Evolutionary conservation across 441 rosid species (phyloP).

Genomic region (Kokia cookei): DNA sequence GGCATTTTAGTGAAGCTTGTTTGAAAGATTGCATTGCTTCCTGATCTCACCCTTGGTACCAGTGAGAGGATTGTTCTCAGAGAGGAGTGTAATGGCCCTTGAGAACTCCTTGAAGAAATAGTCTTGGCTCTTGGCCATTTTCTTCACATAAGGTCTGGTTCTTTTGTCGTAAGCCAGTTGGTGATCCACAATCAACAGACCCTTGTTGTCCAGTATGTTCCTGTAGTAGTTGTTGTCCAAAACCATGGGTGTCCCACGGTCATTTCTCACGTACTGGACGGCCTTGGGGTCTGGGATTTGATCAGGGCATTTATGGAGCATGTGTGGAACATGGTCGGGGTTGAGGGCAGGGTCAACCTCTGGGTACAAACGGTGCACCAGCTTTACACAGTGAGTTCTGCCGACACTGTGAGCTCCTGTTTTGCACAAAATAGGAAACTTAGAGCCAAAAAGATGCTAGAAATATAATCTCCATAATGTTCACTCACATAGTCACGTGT

Average conservation of each 20-base stretch:
- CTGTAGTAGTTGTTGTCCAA: conserved; percentile 96
- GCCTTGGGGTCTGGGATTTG: conserved; percentile 94
- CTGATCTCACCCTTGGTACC: conserved; percentile 91
- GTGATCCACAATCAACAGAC: conserved; percentile 82
- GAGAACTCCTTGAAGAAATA: conserved; percentile 92
- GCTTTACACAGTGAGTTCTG: conserved; percentile 89
- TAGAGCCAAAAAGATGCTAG: background rate
- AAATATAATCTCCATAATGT: background rate
- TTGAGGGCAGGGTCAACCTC: conserved; percentile 73
- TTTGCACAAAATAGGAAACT: background rate
- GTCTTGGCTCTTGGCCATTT: conserved; percentile 89
- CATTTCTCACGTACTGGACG: conserved; percentile 94
- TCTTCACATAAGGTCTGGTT: conserved; percentile 84
- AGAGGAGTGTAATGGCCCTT: conserved; percentile 70
- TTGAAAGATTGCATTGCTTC: conserved; percentile 77
- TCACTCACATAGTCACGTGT: background rate
- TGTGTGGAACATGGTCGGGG: conserved; percentile 80
- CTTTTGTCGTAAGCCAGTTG: conserved; percentile 80
- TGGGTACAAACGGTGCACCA: conserved; percentile 92
- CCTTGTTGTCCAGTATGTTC: conserved; percentile 91
- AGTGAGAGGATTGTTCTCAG: conserved; percentile 94
- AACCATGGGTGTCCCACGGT: conserved; percentile 89
- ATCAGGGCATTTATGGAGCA: conserved; percentile 90
- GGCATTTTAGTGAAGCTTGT: conserved; percentile 60
- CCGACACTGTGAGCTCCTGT: conserved; percentile 94